Evolutionary conservation across 139 green algal species (phyloP).

Genomic region (Prasinococcaceae sp.): DNA sequence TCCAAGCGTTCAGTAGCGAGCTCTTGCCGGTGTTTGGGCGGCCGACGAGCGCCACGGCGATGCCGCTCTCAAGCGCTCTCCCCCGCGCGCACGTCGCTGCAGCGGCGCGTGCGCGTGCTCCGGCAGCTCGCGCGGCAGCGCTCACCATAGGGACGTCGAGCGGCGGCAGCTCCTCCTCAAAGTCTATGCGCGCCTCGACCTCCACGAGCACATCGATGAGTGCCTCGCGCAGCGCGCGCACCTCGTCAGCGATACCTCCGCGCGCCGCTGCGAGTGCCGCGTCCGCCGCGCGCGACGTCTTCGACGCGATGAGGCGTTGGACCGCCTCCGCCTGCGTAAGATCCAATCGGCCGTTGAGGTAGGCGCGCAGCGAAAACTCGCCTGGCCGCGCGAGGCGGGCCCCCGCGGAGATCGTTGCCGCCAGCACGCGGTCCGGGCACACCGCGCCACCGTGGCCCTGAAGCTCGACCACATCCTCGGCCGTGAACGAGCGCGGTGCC

Average conservation of each 20-base stretch:
- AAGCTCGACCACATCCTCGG: slow-evolving; percentile 91
- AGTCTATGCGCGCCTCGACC: slow-evolving; percentile 66
- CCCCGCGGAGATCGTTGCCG: slow-evolving; percentile 48
- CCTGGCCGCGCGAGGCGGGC: slow-evolving; percentile 60
- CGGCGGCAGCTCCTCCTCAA: slow-evolving; percentile 84
- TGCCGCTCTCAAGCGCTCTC: slow-evolving; percentile 45
- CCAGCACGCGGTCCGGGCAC: slow-evolving; percentile 55
- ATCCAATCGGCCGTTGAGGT: slow-evolving; percentile 78
- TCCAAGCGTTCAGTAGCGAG: slow-evolving; percentile 80
- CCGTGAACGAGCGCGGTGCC: slow-evolving; percentile 72
- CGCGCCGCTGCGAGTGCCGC: slow-evolving; percentile 55
- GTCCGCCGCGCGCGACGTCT: slow-evolving; percentile 70
- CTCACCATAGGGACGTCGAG: slow-evolving; percentile 41
- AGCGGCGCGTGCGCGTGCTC: not conserved
- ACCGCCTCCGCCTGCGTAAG: slow-evolving; percentile 71
- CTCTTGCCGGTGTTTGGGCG: slow-evolving; percentile 94
- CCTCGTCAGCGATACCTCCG: slow-evolving; percentile 43
- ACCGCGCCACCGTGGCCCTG: slow-evolving; percentile 82
- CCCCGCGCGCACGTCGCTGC: slow-evolving; percentile 39
- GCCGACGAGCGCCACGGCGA: slow-evolving; percentile 79
- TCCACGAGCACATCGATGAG: slow-evolving; percentile 68
- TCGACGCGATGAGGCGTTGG: slow-evolving; percentile 53
- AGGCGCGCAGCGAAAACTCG: slow-evolving; percentile 93
- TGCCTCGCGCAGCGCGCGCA: slow-evolving; percentile 34
- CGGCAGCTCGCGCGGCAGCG: slow-evolving; percentile 30